Evolutionary conservation across 78 protist genomes (phyloP).

Genomic region (Capsaspora owczarzaki): DNA sequence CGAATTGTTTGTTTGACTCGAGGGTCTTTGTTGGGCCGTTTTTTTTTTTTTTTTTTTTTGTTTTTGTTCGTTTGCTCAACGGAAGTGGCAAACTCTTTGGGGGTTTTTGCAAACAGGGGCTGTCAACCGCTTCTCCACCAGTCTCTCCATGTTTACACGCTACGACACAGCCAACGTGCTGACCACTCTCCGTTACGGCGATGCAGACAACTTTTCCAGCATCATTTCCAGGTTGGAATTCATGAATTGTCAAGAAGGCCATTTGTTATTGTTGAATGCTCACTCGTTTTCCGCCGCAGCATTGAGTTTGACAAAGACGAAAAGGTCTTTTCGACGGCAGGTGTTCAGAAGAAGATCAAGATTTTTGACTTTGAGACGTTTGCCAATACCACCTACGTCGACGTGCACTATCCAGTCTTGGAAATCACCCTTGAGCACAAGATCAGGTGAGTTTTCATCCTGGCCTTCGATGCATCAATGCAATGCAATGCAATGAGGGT

Average conservation of each 20-base stretch:
- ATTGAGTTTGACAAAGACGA: slow-evolving; percentile 65
- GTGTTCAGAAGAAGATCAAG: slow-evolving; percentile 59
- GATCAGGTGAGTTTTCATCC: slow-evolving; percentile 30
- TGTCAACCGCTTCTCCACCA: background rate
- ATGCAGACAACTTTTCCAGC: background rate
- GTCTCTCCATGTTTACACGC: background rate
- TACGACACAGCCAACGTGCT: background rate
- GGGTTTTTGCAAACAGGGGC: background rate
- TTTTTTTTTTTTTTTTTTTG: too few species aligned
- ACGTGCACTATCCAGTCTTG: slow-evolving; percentile 43
- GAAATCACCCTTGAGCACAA: slow-evolving; percentile 48
- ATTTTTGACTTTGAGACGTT: slow-evolving; percentile 43
- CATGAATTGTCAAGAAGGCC: background rate
- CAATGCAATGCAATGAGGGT: background rate
- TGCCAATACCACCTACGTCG: slow-evolving; percentile 22
- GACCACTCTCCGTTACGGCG: background rate
- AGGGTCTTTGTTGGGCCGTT: background rate
- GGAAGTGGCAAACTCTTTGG: background rate
- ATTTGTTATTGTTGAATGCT: background rate
- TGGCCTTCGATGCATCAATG: background rate
- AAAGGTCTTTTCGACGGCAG: slow-evolving; percentile 64
- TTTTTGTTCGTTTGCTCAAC: too few species aligned
- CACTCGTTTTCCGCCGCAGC: background rate
- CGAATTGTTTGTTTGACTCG: background rate
- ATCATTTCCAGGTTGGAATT: background rate